phyloP scores from a whole-genome alignment of 257 asterid species.

The Thymus quinquecostatus region DNA sequence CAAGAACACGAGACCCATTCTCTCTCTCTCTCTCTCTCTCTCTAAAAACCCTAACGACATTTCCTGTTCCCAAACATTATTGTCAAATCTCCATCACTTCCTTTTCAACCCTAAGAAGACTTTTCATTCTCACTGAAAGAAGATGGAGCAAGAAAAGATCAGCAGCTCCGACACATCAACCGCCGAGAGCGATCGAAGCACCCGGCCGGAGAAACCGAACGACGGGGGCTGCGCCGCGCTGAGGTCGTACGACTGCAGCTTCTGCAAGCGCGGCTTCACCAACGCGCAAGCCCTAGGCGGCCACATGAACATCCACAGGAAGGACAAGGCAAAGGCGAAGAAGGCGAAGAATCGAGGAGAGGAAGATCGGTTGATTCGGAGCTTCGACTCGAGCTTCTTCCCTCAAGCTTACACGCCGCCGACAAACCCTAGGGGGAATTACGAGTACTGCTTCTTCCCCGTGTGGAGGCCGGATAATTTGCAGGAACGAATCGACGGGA shows the following conservation, averaged over 20 bases:
- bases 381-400: constrained; percentile 14
- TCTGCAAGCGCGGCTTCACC: constrained; percentile 74
- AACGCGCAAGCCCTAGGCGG: constrained; percentile 86
- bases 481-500: constrained; percentile 21
- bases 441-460: constrained; percentile 25
- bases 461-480: constrained; percentile 25
- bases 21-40: constrained; percentile 9
- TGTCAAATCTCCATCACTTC: neutral
- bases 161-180: constrained; percentile 34
- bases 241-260: constrained; percentile 63
- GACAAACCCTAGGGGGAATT: constrained; percentile 36
- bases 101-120: neutral
- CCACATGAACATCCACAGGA: constrained; percentile 81
- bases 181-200: constrained; percentile 34
- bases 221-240: constrained; percentile 20
- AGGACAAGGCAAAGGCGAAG: constrained; percentile 49
- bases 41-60: constrained; percentile 26
- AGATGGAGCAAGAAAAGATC: constrained; percentile 33
- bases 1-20: neutral
- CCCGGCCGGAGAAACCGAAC: constrained; percentile 37
- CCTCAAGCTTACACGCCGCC: constrained; percentile 42
- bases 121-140: neutral
- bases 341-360: constrained; percentile 17
- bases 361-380: neutral
- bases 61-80: neutral